Conservation (phyloP, 2,329 filamentous ascomycete genomes). For the Xylariaceae sp. region DNA sequence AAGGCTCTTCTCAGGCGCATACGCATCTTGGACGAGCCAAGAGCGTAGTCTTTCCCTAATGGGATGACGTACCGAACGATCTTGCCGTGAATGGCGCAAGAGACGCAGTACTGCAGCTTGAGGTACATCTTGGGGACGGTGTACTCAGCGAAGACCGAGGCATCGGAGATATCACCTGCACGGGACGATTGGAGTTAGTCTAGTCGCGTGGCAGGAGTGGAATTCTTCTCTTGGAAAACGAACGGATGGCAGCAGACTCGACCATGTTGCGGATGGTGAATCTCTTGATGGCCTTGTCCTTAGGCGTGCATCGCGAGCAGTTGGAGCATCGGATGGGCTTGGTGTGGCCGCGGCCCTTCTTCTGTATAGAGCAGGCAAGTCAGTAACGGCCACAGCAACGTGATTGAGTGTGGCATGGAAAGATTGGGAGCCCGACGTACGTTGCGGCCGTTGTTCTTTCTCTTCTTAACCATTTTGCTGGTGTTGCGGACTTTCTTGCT, state of each 20-base stretch:
- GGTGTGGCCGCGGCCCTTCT: conserved; percentile 95
- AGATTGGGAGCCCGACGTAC: conserved; percentile 39
- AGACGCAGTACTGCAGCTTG: conserved; percentile 99
- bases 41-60: conserved; percentile 55
- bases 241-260: conserved; percentile 99
- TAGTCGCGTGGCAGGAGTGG: conserved; percentile 2
- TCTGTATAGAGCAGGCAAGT: conserved; percentile 21
- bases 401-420: not conserved
- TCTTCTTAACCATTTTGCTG: conserved; percentile 68
- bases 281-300: conserved; percentile 99
- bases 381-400: conserved; percentile 20
- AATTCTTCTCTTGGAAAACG: conserved; percentile 40
- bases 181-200: conserved; percentile 10
- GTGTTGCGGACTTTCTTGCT: conserved; percentile 33
- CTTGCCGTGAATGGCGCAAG: conserved; percentile 99
- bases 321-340: conserved; percentile 88
- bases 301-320: conserved; percentile 83
- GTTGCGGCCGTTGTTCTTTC: conserved; percentile 53
- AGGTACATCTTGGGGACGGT: conserved; percentile 99
- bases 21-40: conserved; percentile 31
- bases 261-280: conserved; percentile 99
- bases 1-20: conserved; percentile 55
- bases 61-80: conserved; percentile 91
- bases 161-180: conserved; percentile 98
- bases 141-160: conserved; percentile 99